Conservation (phyloP, 352 stramenopile species). For the Nothophytophthora sp. region DNA sequence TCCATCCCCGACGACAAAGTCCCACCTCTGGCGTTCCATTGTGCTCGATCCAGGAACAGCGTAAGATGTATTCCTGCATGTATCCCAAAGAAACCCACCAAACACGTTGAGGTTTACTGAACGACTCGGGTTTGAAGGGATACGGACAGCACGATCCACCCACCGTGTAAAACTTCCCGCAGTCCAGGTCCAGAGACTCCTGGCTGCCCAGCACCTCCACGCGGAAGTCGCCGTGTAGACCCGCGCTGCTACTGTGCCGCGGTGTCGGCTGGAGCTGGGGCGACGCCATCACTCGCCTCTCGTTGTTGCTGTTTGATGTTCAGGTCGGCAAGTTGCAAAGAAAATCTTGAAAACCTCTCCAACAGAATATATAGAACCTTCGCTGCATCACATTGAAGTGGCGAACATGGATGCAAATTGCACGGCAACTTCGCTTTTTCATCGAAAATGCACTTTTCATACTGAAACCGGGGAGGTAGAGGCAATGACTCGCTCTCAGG, state of each 20-base stretch:
- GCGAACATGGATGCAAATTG: too few relatives aligned
- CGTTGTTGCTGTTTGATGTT: conserved; percentile 4
- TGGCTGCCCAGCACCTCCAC: conserved; percentile 79
- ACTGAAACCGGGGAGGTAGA: too few relatives aligned
- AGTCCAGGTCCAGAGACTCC: conserved; percentile 83
- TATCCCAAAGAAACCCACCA: neutral
- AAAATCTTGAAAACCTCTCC: neutral
- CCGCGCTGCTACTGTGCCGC: conserved; percentile 24
- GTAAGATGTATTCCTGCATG: conserved; percentile 79
- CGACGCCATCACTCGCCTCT: conserved; percentile 22
- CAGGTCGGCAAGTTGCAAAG: neutral
- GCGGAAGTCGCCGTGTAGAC: conserved; percentile 58
- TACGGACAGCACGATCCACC: neutral
- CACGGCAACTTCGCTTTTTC: too few relatives aligned
- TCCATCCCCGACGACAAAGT: too few relatives aligned
- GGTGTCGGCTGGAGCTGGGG: conserved; percentile 24
- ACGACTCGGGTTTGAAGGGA: neutral
- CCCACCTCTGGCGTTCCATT: conserved; percentile 47
- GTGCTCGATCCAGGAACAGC: conserved; percentile 69
- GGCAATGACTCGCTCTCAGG: too few relatives aligned
- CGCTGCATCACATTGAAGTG: too few relatives aligned
- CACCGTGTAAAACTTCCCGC: conserved; percentile 88
- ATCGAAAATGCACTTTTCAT: conserved; percentile 1
- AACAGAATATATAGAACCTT: too few relatives aligned
- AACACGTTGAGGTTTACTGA: neutral